These are phyloP conservation scores for Pseudozyma tsukubaensis DNA, from an alignment of 1,284 basidiomycete species.

Conservation along the genomic window DNA sequence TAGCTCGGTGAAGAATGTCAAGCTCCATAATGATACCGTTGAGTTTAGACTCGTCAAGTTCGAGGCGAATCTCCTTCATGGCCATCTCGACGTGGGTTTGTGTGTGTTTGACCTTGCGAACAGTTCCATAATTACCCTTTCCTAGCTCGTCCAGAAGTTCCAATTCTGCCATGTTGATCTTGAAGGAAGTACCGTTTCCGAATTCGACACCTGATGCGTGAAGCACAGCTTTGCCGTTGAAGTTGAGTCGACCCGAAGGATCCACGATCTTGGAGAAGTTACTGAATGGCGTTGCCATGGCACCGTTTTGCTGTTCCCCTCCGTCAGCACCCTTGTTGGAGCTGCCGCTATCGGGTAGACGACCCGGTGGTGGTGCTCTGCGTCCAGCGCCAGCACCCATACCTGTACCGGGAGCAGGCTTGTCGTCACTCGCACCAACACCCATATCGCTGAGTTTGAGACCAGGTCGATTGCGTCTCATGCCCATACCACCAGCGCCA, in stretches of 20 bases:
- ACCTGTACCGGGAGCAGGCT: slow-evolving; percentile 10
- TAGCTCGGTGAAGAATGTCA: slow-evolving; percentile 93
- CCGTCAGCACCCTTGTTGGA: slow-evolving; percentile 16
- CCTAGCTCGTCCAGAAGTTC: slow-evolving; percentile 87
- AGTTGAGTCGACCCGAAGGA: slow-evolving; percentile 91
- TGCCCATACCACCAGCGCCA: slow-evolving; percentile 34
- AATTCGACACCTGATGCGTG: slow-evolving; percentile 95
- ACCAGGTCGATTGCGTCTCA: slow-evolving; percentile 43
- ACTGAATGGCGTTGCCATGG: slow-evolving; percentile 81
- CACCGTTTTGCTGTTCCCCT: slow-evolving; percentile 48
- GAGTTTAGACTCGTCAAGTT: slow-evolving; percentile 91
- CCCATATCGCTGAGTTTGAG: slow-evolving; percentile 63
- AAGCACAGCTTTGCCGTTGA: slow-evolving; percentile 90
- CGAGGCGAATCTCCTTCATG: slow-evolving; percentile 99
- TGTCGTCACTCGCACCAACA: slow-evolving; percentile 17
- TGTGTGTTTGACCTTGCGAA: slow-evolving; percentile 92
- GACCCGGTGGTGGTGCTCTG: slow-evolving; percentile 71
- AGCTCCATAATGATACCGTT: slow-evolving; percentile 99
- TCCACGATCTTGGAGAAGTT: slow-evolving; percentile 98
- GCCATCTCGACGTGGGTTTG: slow-evolving; percentile 97
- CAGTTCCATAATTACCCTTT: slow-evolving; percentile 95
- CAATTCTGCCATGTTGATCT: slow-evolving; percentile 95
- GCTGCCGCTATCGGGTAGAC: slow-evolving; percentile 66
- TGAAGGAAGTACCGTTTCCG: slow-evolving; percentile 88
- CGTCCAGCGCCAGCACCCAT: slow-evolving; percentile 75